A percentile compares a stretch with the other conserved stretches of the same genome.
Evolutionary conservation across 768 basidiomycete genomes (phyloP).

Genomic region (Rubroboletus pulcherrimus): DNA sequence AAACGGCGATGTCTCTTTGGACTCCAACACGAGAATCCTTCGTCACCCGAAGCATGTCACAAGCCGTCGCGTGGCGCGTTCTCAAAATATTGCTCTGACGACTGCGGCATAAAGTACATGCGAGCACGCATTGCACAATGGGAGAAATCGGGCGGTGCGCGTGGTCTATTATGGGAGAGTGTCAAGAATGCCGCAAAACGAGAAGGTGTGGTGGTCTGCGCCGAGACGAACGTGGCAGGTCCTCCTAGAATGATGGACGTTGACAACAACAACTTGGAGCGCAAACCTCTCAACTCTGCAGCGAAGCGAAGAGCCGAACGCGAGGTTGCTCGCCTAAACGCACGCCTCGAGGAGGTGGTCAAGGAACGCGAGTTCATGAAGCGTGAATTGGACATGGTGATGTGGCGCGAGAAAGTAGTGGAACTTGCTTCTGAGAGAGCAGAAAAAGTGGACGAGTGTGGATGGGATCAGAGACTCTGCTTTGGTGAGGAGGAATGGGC

Average conservation of each 20-base stretch:
- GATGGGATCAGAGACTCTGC: constrained; percentile 85
- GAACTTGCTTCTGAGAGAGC: constrained; percentile 66
- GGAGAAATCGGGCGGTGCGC: constrained; percentile 59
- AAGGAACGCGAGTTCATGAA: constrained; percentile 61
- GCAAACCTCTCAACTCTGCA: constrained; percentile 27
- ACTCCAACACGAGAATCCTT: constrained; percentile 57
- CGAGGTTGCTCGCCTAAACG: constrained; percentile 54
- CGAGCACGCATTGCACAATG: constrained; percentile 58
- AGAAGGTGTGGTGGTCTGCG: constrained; percentile 63
- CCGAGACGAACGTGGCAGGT: constrained; percentile 28
- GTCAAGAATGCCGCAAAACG: constrained; percentile 67
- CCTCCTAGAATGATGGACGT: constrained; percentile 24
- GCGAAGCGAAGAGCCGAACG: constrained; percentile 48
- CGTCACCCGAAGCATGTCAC: constrained; percentile 67
- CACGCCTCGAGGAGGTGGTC: constrained; percentile 54
- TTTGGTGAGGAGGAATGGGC: constrained; percentile 79
- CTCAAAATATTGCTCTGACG: constrained; percentile 90
- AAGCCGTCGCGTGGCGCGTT: constrained; percentile 76
- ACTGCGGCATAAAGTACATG: constrained; percentile 78
- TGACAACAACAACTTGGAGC: constrained; percentile 6
- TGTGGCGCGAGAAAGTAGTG: constrained; percentile 68
- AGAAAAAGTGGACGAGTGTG: constrained; percentile 66
- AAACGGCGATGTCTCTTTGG: constrained; percentile 76
- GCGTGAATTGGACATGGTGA: constrained; percentile 62
- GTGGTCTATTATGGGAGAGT: constrained; percentile 65